phyloP scores from a whole-genome alignment of 1,284 basidiomycete species.

The Crucibulum cyathiforme region DNA sequence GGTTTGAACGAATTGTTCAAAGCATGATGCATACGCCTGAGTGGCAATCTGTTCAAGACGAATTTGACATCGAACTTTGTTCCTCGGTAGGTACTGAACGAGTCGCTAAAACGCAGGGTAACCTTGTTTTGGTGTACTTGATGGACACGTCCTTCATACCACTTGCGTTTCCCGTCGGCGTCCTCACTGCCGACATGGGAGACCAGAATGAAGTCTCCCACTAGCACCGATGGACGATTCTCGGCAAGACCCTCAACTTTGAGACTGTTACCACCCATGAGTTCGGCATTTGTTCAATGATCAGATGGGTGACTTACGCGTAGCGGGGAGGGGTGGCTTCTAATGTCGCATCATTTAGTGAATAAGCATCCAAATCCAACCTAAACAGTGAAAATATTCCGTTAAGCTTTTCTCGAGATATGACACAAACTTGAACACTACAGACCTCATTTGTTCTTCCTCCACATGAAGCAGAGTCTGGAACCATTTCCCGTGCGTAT shows the following conservation, averaged over 20 bases:
- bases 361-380: slow-evolving; percentile 51
- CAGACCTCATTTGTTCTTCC: slow-evolving; percentile 51
- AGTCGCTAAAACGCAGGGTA: slow-evolving; percentile 48
- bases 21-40: slow-evolving; percentile 59
- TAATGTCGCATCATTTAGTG: slow-evolving; percentile 44
- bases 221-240: slow-evolving; percentile 55
- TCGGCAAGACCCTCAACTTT: slow-evolving; percentile 55
- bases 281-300: neutral
- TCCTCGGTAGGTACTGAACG: slow-evolving; percentile 48
- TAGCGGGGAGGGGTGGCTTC: slow-evolving; percentile 42
- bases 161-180: slow-evolving; percentile 32
- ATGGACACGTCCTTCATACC: slow-evolving; percentile 61
- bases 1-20: slow-evolving; percentile 40
- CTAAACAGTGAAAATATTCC: slow-evolving; percentile 25
- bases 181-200: slow-evolving; percentile 32
- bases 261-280: slow-evolving; percentile 37
- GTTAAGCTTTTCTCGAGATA: neutral
- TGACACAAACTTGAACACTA: neutral
- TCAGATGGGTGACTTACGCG: slow-evolving; percentile 33
- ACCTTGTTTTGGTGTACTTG: slow-evolving; percentile 44
- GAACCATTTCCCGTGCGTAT: slow-evolving; percentile 48
- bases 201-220: slow-evolving; percentile 57
- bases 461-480: slow-evolving; percentile 51
- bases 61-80: slow-evolving; percentile 57
- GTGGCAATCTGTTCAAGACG: slow-evolving; percentile 52